Percentiles rank a stretch among this genome's conserved stretches.
These are phyloP conservation scores for Populus pruinosa DNA, from an alignment of 345 rosid species.

Conservation along the genomic window DNA sequence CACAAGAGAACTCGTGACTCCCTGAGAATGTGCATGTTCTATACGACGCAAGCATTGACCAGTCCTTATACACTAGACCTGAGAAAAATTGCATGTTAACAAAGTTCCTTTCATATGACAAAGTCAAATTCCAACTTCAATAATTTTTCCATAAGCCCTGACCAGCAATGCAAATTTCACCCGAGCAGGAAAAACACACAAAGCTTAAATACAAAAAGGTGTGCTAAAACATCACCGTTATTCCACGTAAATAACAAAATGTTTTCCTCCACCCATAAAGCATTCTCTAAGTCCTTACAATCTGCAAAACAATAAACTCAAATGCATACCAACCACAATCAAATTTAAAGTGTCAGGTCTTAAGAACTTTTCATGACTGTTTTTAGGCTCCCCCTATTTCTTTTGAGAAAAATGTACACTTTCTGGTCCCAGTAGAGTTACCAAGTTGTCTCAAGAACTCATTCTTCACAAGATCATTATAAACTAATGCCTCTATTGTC, in stretches of 20 bases:
- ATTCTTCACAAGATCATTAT: not conserved
- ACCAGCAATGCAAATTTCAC: not conserved
- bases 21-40: slow-evolving; percentile 91
- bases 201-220: not conserved
- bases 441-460: not conserved
- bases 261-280: not conserved
- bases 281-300: not conserved
- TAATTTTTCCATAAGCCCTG: not conserved
- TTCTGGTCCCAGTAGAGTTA: not conserved
- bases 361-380: not conserved
- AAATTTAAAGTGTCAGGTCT: not conserved
- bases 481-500: not conserved
- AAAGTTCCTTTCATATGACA: not conserved
- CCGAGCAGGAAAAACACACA: not conserved
- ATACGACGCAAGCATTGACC: slow-evolving; percentile 92
- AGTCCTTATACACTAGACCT: slow-evolving; percentile 97
- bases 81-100: slow-evolving; percentile 11
- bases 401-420: not conserved
- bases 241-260: not conserved
- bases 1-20: slow-evolving; percentile 96
- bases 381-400: not conserved
- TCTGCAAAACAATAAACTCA: not conserved
- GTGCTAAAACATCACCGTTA: not conserved
- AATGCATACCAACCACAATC: not conserved
- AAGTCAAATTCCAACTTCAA: not conserved